A percentile compares a stretch with the other conserved stretches of the same genome.
These are phyloP conservation scores for Cryptococcus maquisensis DNA, from an alignment of 1,284 basidiomycete species.

Conservation along the genomic window DNA sequence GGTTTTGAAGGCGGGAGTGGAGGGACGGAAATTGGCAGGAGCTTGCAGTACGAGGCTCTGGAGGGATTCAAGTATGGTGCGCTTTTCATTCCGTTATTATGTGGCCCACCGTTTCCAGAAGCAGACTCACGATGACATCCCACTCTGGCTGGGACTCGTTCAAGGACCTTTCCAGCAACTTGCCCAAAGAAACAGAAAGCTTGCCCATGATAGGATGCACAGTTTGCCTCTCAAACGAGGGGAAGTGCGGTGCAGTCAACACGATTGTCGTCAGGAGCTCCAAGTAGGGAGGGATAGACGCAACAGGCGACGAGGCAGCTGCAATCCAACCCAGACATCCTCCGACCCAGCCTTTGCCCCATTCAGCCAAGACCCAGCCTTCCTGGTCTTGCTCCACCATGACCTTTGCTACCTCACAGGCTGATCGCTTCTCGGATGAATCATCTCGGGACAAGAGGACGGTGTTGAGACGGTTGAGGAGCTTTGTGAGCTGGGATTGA, in stretches of 20 bases:
- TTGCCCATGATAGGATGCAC: constrained; percentile 45
- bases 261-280: constrained; percentile 28
- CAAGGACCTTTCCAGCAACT: constrained; percentile 25
- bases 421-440: constrained; percentile 14
- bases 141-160: constrained; percentile 17
- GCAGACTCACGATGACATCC: constrained; percentile 21
- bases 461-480: constrained; percentile 35
- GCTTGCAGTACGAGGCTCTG: constrained; percentile 31
- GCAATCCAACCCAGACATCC: constrained; percentile 27
- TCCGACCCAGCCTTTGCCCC: constrained; percentile 40
- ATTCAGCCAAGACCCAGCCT: constrained; percentile 32
- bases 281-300: constrained; percentile 15
- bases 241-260: constrained; percentile 25
- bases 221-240: constrained; percentile 42
- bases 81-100: constrained; percentile 5
- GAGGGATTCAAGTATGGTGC: constrained; percentile 16
- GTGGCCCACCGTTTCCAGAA: not conserved
- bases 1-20: constrained; percentile 24
- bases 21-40: constrained; percentile 41
- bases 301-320: constrained; percentile 8
- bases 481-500: constrained; percentile 23
- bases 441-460: constrained; percentile 32
- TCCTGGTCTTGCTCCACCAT: constrained; percentile 38
- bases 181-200: constrained; percentile 31
- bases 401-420: constrained; percentile 20